Evolutionary conservation across 805 yeast species (phyloP), one percentile per base, ranked within the genome.

Genomic region (Scheffersomyces spartinae): DNA sequence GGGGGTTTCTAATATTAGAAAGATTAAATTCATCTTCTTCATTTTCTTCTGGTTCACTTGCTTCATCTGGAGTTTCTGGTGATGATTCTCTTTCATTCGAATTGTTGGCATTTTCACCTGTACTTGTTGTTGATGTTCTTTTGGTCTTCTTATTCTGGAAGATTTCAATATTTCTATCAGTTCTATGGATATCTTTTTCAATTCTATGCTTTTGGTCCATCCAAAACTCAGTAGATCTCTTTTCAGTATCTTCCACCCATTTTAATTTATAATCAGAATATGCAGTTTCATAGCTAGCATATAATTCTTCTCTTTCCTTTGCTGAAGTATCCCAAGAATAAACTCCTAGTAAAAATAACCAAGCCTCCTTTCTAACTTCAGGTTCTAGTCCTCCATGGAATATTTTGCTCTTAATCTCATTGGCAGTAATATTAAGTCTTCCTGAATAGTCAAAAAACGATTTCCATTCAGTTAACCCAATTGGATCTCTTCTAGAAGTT

Each of bases 141-240:
- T 52, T 52, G 12, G 65, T 64, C 24, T 61, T 67, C 6, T 58
- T 58, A 26, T 47, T 45, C 29, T 55, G 54, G 51, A 74, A 91
- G 3, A 86, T 50, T 2, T 71, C 68, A 23, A 86, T 47, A 24
- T 77, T 68, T 13, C 97, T 66, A 52, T 88, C 98, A 6, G 95
- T 88, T 37, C 98, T 65, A 37, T 77, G 82, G 12, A 91, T 80
- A 52, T 91, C 98, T 49, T 91, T 91, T 39, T 86, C 94, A 36
- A 91, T 88, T 32, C 97, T 67, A 31, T 72, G 71, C 34, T 78
- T 74, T 49, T 91, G 97, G 51, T 91, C 97, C 36, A 69, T 68
- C 88, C 94, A 88, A 45, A 73, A 83, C 18, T 69, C 78, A 42
- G 70, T 74, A 6, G 61, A 52, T 31, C 74, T 61, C 24, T 61